phyloP scores from a whole-genome alignment of 1,139 yeast species.

The Yamadazyma mexicana region DNA sequence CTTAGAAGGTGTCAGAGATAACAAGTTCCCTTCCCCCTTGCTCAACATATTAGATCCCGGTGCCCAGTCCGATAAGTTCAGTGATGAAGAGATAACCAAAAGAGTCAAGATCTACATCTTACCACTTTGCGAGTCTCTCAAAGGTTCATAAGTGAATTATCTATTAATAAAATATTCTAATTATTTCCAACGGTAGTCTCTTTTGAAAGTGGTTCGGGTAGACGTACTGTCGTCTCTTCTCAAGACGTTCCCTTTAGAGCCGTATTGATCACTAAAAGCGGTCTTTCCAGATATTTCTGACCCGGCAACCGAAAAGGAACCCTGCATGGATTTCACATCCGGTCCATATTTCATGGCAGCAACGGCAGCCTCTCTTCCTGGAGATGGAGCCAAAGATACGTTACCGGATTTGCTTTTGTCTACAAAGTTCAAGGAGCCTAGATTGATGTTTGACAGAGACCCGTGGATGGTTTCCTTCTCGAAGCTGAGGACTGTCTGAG shows the following conservation, averaged over 20 bases:
- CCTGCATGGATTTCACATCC: constrained; percentile 28
- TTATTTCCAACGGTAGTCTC: neutral
- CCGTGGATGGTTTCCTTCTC: neutral
- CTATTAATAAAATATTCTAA: neutral
- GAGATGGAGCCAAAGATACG: constrained; percentile 2
- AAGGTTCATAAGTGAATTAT: constrained; percentile 2
- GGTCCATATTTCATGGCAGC: constrained; percentile 6
- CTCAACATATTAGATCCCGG: constrained; percentile 39
- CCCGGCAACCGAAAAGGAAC: constrained; percentile 17
- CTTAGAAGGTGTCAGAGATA: constrained; percentile 41
- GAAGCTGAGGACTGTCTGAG: neutral
- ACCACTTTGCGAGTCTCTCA: constrained; percentile 25
- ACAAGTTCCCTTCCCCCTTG: constrained; percentile 41
- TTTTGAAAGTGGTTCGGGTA: constrained; percentile 7
- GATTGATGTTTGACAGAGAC: neutral
- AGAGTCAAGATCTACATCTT: constrained; percentile 38
- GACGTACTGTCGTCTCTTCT: constrained; percentile 13
- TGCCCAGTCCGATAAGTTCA: constrained; percentile 18
- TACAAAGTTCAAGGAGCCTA: too few relatives aligned
- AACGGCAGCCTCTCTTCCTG: neutral
- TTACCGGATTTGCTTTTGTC: neutral
- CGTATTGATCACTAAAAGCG: constrained; percentile 1
- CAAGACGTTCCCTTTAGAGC: constrained; percentile 2
- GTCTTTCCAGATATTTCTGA: constrained; percentile 11
- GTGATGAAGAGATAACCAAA: constrained; percentile 36